Conservation (phyloP, 1,284 basidiomycete genomes). For the Ceratobasidium sp. region DNA sequence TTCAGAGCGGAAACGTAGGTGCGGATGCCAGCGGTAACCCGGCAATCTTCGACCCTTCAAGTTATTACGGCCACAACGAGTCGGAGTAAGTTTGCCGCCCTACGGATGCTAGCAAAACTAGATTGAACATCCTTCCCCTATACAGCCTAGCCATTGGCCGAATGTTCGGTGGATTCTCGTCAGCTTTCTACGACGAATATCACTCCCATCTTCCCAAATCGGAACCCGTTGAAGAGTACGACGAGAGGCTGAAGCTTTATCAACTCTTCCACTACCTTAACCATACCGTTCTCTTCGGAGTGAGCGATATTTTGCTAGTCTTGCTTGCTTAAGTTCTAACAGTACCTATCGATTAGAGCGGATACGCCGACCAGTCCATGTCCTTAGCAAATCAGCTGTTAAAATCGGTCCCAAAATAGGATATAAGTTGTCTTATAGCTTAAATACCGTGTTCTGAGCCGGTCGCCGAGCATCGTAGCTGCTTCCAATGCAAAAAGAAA, state of each 20-base stretch:
- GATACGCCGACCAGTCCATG: constrained; percentile 25
- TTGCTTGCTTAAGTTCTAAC: background rate
- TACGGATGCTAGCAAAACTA: constrained; percentile 28
- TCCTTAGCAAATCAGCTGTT: constrained; percentile 28
- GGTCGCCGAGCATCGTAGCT: too few relatives aligned
- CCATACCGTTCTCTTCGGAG: constrained; percentile 77
- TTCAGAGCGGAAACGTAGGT: constrained; percentile 80
- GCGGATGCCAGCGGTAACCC: constrained; percentile 64
- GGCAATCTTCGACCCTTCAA: constrained; percentile 85
- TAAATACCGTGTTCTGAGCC: too few relatives aligned
- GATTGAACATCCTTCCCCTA: constrained; percentile 9
- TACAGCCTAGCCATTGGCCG: constrained; percentile 81
- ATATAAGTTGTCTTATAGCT: too few relatives aligned
- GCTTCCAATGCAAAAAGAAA: too few relatives aligned
- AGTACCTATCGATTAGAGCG: background rate
- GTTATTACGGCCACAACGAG: constrained; percentile 89
- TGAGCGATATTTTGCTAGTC: constrained; percentile 61
- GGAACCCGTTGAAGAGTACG: constrained; percentile 77
- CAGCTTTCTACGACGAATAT: constrained; percentile 79
- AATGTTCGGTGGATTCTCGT: constrained; percentile 86
- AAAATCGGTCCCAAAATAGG: constrained; percentile 3
- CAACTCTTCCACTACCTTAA: constrained; percentile 92
- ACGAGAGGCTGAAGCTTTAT: constrained; percentile 78
- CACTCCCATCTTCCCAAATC: constrained; percentile 76
- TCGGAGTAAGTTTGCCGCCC: constrained; percentile 72